A percentile compares a stretch with the other conserved stretches of the same genome.
phyloP scores from a whole-genome alignment of 345 rosid species.

The Hypericum androsaemum region DNA sequence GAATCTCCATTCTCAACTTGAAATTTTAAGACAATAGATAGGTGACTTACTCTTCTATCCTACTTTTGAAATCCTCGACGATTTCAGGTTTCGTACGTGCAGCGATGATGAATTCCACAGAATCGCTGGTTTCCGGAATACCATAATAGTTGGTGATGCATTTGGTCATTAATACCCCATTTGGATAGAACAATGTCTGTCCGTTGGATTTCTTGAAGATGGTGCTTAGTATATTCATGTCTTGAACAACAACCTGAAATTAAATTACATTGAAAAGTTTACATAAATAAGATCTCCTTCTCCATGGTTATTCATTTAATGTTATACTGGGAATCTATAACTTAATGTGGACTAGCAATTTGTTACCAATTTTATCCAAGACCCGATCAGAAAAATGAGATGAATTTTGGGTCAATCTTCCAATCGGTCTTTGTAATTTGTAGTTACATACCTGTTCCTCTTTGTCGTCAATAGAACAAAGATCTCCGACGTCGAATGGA shows the following conservation, averaged over 20 bases:
- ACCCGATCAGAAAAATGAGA: no score
- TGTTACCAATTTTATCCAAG: no score
- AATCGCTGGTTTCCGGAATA: slow-evolving; percentile 48
- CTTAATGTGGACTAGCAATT: no score
- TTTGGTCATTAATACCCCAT: slow-evolving; percentile 50
- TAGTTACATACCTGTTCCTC: slow-evolving; percentile 24
- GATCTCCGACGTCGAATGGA: slow-evolving; percentile 78
- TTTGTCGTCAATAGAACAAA: slow-evolving; percentile 62
- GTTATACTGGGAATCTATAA: not conserved
- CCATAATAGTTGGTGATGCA: slow-evolving; percentile 48
- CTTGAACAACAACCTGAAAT: slow-evolving; percentile 70
- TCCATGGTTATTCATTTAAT: not conserved
- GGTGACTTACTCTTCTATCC: slow-evolving; percentile 31
- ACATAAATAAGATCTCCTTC: not conserved
- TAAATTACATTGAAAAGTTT: not conserved
- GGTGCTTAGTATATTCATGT: slow-evolving; percentile 74
- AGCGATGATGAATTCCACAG: slow-evolving; percentile 36
- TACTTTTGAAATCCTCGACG: slow-evolving; percentile 42
- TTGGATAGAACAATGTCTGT: slow-evolving; percentile 76
- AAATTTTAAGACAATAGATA: no score
- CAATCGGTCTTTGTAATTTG: no score
- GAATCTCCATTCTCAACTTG: no score
- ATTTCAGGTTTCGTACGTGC: slow-evolving; percentile 33
- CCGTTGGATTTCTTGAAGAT: slow-evolving; percentile 61
- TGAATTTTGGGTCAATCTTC: no score